Base-by-base conservation (phyloP, 2,329 filamentous ascomycete species). In the Emmonsia crescens region DNA sequence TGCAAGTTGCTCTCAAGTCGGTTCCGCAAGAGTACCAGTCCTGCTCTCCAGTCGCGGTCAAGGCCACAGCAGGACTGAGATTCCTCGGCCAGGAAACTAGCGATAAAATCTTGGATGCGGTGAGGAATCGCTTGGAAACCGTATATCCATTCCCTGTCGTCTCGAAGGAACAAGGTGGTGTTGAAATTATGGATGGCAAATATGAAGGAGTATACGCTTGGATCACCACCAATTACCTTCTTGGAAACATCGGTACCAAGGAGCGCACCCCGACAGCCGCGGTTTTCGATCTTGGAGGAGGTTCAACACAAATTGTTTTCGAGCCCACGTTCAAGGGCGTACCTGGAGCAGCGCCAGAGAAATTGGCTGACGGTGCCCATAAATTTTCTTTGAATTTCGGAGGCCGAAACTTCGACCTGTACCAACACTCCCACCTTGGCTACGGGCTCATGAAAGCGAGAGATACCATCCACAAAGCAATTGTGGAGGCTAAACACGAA, bases 191-290 rank as follows among this genome's bases (percentile, higher is more conserved):
- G 94, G 92, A 96, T 70, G 94, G 94, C 65, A 91, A 89, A 58
- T 89, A 96, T 71, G 94, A 99, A 78, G 94, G 94, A 73, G 93
- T 99, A 36, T 99, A 96, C 73, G 95, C 94, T 60, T 99, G 94
- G 94, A 96, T 99, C 74, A 99, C 94, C 6, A 94, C 91, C 67
- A 99, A 99, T 82, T 99, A 99, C 77, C 87, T 99, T 48, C 85
- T 99, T 29, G 93, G 93, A 71, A 97, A 97, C 79, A 97, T 99
- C 75, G 94, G 94, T 63, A 89, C 89, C 12, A 89, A 91, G 1
- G 93, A 96, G 73, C 85, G 92, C 74, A 91, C 85, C 65, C 89
- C 91, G 58, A 97, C 94, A 1, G 95, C 94, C 48, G 94, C 94
- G 58, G 86, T 96, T 63, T 96, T 99, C 71, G 94, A 99, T 73